phyloP scores from a whole-genome alignment of 2,329 filamentous ascomycete species.

The Rutstroemia sp. region DNA sequence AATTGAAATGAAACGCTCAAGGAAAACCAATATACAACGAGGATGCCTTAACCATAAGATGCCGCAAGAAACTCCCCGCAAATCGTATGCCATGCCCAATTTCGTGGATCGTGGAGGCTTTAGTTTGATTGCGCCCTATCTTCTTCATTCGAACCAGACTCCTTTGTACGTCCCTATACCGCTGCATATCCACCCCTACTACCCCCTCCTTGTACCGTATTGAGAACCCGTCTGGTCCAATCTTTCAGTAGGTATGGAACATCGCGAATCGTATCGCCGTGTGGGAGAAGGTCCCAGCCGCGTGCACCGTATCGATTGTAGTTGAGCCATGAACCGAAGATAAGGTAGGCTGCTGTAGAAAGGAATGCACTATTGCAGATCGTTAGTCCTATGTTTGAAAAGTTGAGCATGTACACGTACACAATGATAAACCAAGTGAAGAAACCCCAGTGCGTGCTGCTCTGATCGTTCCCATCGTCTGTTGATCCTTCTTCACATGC shows the following conservation, averaged over 20 bases:
- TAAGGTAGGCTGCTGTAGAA: slow-evolving; percentile 78
- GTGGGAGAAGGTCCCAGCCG: slow-evolving; percentile 90
- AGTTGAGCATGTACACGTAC: slow-evolving; percentile 43
- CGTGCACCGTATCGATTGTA: slow-evolving; percentile 94
- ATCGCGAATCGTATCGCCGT: slow-evolving; percentile 87
- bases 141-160: not conserved
- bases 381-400: slow-evolving; percentile 5
- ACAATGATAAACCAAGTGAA: slow-evolving; percentile 96
- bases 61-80: not conserved
- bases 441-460: slow-evolving; percentile 71
- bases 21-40: not conserved
- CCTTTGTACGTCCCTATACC: slow-evolving; percentile 39
- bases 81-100: not conserved
- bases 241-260: slow-evolving; percentile 89
- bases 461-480: slow-evolving; percentile 35
- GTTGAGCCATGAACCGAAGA: slow-evolving; percentile 98
- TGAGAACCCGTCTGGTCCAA: slow-evolving; percentile 71
- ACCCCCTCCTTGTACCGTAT: slow-evolving; percentile 76
- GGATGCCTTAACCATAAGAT: not conserved
- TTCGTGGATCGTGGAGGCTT: not conserved
- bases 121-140: not conserved
- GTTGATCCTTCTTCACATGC: slow-evolving; percentile 62
- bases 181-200: slow-evolving; percentile 90
- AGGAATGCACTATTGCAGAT: slow-evolving; percentile 65
- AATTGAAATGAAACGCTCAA: not conserved